Conservation (phyloP, 371 early-diverging fungal genomes). For the Apophysomyces variabilis region DNA sequence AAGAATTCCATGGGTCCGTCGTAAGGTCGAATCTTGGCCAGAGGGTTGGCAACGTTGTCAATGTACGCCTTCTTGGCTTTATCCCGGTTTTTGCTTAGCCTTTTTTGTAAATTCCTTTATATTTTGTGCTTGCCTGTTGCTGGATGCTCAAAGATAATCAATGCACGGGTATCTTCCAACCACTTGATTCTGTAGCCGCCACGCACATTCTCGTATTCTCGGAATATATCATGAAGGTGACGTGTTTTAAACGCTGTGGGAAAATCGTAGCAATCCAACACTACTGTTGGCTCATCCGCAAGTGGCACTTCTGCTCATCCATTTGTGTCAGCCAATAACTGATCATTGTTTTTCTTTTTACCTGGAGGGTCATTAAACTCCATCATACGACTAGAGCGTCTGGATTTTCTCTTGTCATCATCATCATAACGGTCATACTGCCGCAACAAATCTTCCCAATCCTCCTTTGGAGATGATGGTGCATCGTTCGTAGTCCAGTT, state of each 20-base stretch:
- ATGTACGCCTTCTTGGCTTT: slow-evolving; percentile 55
- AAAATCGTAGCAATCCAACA: slow-evolving; percentile 58
- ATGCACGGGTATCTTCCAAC: slow-evolving; percentile 73
- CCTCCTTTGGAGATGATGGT: slow-evolving; percentile 17
- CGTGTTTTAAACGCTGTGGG: slow-evolving; percentile 55
- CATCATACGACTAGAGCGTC: slow-evolving; percentile 45
- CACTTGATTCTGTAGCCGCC: slow-evolving; percentile 79
- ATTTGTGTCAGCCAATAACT: neutral
- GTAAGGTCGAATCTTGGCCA: slow-evolving; percentile 36
- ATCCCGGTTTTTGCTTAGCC: neutral
- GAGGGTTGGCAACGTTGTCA: slow-evolving; percentile 34
- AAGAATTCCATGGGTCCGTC: slow-evolving; percentile 31
- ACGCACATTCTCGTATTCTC: slow-evolving; percentile 54
- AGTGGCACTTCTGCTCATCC: slow-evolving; percentile 38
- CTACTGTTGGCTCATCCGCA: slow-evolving; percentile 47
- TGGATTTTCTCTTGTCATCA: slow-evolving; percentile 30
- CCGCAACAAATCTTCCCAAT: slow-evolving; percentile 36
- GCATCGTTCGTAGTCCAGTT: neutral
- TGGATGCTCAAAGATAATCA: slow-evolving; percentile 71
- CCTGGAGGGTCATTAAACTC: slow-evolving; percentile 47
- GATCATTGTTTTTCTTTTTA: slow-evolving; percentile 15
- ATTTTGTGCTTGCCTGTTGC: slow-evolving; percentile 56
- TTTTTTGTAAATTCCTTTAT: neutral
- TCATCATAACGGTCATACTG: slow-evolving; percentile 51
- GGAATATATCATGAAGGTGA: slow-evolving; percentile 60